phyloP scores from a whole-genome alignment of 75 land plant species.

The Cryptomeria japonica region DNA sequence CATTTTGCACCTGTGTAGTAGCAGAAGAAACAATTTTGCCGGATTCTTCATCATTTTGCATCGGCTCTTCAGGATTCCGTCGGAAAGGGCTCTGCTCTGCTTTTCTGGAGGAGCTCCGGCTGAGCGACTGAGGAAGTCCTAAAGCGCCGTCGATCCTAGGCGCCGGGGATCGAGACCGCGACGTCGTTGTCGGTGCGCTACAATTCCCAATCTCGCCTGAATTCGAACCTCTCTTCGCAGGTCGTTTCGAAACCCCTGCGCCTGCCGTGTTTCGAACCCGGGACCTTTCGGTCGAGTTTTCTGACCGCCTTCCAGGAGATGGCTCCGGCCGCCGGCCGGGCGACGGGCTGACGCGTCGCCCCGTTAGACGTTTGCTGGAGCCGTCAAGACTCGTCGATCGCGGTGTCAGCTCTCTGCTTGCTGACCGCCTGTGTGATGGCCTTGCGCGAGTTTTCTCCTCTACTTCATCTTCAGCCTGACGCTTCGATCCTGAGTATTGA shows the following conservation, averaged over 20 bases:
- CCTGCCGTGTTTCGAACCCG: not conserved
- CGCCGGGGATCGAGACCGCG: slow-evolving; percentile 62
- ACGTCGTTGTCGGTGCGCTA: slow-evolving; percentile 13
- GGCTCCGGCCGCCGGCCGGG: slow-evolving; percentile 51
- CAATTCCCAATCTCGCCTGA: slow-evolving; percentile 10
- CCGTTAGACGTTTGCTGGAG: slow-evolving; percentile 12
- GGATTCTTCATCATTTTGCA: slow-evolving; percentile 14
- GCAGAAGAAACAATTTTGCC: not conserved
- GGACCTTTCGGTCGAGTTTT: not conserved
- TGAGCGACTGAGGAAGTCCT: slow-evolving; percentile 34
- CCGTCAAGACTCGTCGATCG: slow-evolving; percentile 35
- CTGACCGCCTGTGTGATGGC: slow-evolving; percentile 1
- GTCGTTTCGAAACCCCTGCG: not conserved
- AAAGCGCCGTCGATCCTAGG: not conserved
- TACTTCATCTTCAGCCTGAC: slow-evolving; percentile 54
- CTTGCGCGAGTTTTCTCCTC: slow-evolving; percentile 6
- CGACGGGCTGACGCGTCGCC: slow-evolving; percentile 56
- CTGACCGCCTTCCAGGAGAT: not conserved
- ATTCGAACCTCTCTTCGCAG: not conserved
- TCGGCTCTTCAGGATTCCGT: slow-evolving; percentile 18
- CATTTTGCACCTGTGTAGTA: slow-evolving; percentile 8
- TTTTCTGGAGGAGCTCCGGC: slow-evolving; percentile 61
- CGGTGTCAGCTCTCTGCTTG: slow-evolving; percentile 8
- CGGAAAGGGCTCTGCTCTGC: slow-evolving; percentile 61
- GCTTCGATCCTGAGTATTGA: slow-evolving; percentile 66